A percentile compares a stretch with the other conserved stretches of the same genome.
phyloP scores from a whole-genome alignment of 352 stramenopile genomes.

The Pythium aquatile region DNA sequence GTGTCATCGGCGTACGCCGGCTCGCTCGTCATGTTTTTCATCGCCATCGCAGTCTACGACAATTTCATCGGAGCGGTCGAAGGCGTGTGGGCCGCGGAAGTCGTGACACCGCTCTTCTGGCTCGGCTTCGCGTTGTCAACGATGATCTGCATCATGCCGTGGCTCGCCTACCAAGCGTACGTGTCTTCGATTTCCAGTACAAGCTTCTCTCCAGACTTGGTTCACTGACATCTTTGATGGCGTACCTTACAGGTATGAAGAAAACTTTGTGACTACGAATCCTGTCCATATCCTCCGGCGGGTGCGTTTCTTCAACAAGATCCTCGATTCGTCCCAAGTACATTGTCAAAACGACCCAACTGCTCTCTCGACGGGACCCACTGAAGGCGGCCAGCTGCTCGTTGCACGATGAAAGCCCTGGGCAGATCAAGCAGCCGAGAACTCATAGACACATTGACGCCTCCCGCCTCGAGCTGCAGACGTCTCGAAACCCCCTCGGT shows the following conservation, averaged over 20 bases:
- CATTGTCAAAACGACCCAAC: conserved; percentile 15
- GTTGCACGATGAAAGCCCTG: conserved; percentile 10
- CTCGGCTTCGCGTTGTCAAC: conserved; percentile 49
- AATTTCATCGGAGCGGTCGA: conserved; percentile 42
- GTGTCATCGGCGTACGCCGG: conserved; percentile 40
- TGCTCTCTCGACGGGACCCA: conserved; percentile 8
- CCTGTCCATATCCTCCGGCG: conserved; percentile 75
- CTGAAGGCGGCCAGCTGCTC: conserved; percentile 5
- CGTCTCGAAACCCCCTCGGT: not conserved
- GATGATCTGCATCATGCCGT: conserved; percentile 51
- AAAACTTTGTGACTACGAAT: conserved; percentile 74
- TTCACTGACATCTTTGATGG: not conserved
- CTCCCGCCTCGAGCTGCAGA: too few relatives aligned
- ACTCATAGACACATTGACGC: not conserved
- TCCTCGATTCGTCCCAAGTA: conserved; percentile 51
- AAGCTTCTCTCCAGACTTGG: not conserved
- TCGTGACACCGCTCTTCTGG: conserved; percentile 52
- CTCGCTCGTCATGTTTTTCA: conserved; percentile 52
- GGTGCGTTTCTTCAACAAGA: conserved; percentile 72
- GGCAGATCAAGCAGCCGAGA: not conserved
- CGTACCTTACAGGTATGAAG: conserved; percentile 43
- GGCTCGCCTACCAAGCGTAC: conserved; percentile 69
- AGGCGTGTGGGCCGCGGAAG: conserved; percentile 40
- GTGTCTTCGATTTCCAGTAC: conserved; percentile 11
- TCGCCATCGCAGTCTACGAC: conserved; percentile 59